These are phyloP conservation scores for Oxyria digyna DNA, from an alignment of 148 eudicot genomes.

Conservation along the genomic window DNA sequence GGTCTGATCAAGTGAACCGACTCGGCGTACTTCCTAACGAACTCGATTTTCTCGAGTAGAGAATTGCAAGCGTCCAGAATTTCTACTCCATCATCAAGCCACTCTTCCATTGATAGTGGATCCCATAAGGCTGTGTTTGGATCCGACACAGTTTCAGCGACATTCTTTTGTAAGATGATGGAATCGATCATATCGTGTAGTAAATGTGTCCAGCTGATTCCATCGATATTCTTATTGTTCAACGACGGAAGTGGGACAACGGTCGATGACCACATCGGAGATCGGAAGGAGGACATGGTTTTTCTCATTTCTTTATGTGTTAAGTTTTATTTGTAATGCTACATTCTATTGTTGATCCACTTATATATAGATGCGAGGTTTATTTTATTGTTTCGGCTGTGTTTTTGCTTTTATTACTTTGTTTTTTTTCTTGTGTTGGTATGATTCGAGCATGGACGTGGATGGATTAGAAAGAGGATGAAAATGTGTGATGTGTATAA, in stretches of 20 bases:
- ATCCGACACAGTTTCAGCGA: not conserved
- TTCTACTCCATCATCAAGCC: not conserved
- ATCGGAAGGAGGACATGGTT: not conserved
- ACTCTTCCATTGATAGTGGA: not conserved
- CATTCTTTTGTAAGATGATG: not conserved
- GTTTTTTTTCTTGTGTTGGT: not conserved
- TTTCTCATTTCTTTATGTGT: not conserved
- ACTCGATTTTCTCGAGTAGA: not conserved
- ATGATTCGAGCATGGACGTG: slow-evolving; percentile 1
- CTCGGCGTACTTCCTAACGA: not conserved
- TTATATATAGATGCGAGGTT: not conserved
- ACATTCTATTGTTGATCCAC: not conserved
- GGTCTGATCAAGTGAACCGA: slow-evolving; percentile 2
- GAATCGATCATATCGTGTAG: not conserved
- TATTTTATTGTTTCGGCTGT: no score
- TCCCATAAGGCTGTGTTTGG: not conserved
- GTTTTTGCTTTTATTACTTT: not conserved
- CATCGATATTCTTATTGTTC: not conserved
- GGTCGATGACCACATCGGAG: not conserved
- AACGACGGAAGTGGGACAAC: not conserved
- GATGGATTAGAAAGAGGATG: not conserved
- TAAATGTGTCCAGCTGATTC: not conserved
- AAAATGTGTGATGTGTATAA: not conserved
- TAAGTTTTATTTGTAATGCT: not conserved
- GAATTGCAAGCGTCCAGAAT: not conserved